Evolutionary conservation across 805 yeast species (phyloP), one percentile per base, ranked within the genome.

Genomic region (Debaryomyces castellii): DNA sequence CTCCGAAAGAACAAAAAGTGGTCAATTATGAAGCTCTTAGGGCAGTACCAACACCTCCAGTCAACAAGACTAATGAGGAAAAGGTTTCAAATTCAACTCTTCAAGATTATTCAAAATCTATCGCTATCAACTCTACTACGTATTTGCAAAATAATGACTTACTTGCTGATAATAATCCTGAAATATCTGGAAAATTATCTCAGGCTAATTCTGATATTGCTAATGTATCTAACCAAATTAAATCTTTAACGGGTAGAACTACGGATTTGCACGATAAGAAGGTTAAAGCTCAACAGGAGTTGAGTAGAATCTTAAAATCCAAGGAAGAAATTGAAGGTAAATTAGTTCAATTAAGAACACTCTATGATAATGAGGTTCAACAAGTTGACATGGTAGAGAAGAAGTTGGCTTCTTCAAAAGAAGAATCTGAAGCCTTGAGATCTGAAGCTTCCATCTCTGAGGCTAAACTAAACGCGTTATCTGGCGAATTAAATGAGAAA

Each of bases 201-300:
- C 79, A 80, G 48, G 92, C 96, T 3, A 82, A 94, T 5, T 79
- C 90, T 5, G 96, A 89, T 55, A 78, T 89, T 62, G 96, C 96
- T 12, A 89, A 91, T 54, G 74, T 87, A 35, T 86, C 96, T 0
- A 88, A 85, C 55, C 96, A 91, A 68, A 84, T 89, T 51, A 82
- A 82, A 51, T 86, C 96, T 0, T 71, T 92, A 51, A 78, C 90
- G 1, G 67, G 76, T 18, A 96, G 90, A 64, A 87, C 95, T 1
- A 73, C 87, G 0, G 77, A 75, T 12, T 74, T 87, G 24, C 83
- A 83, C 48, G 85, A 80, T 18, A 87, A 87, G 65, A 83, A 89
- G 50, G 70, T 78, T 16, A 78, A 82, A 49, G 89, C 96, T 1
- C 89, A 85, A 58, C 81, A 78, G 46, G 97, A 92, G 58, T 74